These are phyloP conservation scores for Rhodotorula toruloides DNA, from an alignment of 768 basidiomycete genomes.

Conservation along the genomic window DNA sequence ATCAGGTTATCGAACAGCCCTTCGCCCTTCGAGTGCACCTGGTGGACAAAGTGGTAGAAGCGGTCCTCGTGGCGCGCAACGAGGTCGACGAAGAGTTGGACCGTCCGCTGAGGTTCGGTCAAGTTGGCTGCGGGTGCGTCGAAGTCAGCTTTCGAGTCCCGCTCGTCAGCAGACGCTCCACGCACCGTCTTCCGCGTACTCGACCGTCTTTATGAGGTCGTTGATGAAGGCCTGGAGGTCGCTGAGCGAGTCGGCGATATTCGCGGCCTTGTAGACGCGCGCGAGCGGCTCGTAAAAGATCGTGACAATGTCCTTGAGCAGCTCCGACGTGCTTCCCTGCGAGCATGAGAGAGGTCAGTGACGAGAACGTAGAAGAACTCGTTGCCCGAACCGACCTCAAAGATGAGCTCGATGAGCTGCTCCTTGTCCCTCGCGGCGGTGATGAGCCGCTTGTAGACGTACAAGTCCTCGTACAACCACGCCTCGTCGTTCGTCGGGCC, in stretches of 20 bases:
- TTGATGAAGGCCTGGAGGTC: constrained; percentile 92
- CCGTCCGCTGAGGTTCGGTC: constrained; percentile 75
- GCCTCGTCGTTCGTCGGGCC: constrained; percentile 91
- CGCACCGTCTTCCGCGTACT: constrained; percentile 77
- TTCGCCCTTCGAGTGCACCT: constrained; percentile 94
- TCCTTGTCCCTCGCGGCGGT: constrained; percentile 78
- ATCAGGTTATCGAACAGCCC: constrained; percentile 88
- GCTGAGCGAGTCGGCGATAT: constrained; percentile 84
- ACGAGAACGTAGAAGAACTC: not conserved
- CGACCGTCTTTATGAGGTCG: constrained; percentile 90
- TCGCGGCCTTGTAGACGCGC: constrained; percentile 94
- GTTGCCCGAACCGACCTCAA: constrained; percentile 65
- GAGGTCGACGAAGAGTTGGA: constrained; percentile 87
- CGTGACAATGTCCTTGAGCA: constrained; percentile 96
- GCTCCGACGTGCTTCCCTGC: constrained; percentile 87
- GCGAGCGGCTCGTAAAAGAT: constrained; percentile 97
- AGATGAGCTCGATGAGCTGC: constrained; percentile 84
- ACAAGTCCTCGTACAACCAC: constrained; percentile 91
- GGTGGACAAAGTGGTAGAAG: constrained; percentile 96
- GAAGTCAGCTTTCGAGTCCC: not conserved
- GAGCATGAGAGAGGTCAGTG: not conserved
- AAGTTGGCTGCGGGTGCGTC: constrained; percentile 26
- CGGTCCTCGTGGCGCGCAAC: constrained; percentile 89
- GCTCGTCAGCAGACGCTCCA: constrained; percentile 14
- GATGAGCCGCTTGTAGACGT: constrained; percentile 70